phyloP scores from a whole-genome alignment of 208 protist genomes.

The Acanthamoeba lenticulata region DNA sequence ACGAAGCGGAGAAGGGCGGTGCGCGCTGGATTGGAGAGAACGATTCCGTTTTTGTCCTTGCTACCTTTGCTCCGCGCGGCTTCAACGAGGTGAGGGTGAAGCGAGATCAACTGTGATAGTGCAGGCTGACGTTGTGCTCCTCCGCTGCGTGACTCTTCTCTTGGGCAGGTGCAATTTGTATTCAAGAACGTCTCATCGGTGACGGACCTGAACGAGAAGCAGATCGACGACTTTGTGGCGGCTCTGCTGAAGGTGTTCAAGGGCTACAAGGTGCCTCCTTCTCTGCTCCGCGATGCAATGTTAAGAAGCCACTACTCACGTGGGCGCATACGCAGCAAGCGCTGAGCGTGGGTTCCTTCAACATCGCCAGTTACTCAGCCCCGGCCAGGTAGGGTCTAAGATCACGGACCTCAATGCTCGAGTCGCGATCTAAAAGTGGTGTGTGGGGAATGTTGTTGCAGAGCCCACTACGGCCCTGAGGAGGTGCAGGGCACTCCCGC shows the following conservation, averaged over 20 bases:
- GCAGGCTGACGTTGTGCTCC: neutral
- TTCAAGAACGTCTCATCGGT: slow-evolving; percentile 2
- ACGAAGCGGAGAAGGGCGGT: neutral
- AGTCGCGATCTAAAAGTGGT: neutral
- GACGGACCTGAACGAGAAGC: slow-evolving; percentile 45
- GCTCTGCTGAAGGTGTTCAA: slow-evolving; percentile 12
- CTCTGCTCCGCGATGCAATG: neutral
- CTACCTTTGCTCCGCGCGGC: slow-evolving; percentile 36
- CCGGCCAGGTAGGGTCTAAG: neutral
- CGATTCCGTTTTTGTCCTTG: neutral
- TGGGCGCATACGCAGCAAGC: neutral
- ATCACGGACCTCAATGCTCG: neutral
- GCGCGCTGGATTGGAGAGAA: slow-evolving; percentile 8
- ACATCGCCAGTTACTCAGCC: slow-evolving; percentile 31
- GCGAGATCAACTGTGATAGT: neutral
- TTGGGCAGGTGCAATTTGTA: neutral
- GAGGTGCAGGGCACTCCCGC: neutral
- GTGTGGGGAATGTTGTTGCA: neutral
- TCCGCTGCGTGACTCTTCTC: neutral
- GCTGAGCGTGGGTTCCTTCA: slow-evolving; percentile 36
- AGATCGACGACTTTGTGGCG: neutral
- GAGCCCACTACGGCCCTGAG: neutral
- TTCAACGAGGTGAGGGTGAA: slow-evolving; percentile 64
- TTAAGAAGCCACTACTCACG: too few relatives aligned
- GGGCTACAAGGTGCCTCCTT: neutral